phyloP scores from a whole-genome alignment of 495 filamentous ascomycete genomes.

The Cudoniella acicularis region DNA sequence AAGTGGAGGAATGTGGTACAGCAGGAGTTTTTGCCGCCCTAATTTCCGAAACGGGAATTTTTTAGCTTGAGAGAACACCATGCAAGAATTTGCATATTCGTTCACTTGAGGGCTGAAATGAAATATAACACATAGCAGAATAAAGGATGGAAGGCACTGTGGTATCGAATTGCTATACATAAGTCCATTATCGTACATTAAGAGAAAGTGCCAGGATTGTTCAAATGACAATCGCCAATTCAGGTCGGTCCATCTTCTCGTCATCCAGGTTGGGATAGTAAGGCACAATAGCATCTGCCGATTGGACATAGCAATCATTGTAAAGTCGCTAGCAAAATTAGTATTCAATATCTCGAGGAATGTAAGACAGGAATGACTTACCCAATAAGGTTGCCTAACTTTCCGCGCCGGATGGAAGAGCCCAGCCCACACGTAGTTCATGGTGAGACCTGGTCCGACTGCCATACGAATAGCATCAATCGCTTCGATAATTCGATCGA shows the following conservation, averaged over 20 bases:
- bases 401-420: constrained; percentile 96
- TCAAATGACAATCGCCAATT: constrained; percentile 80
- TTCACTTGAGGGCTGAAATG: background rate
- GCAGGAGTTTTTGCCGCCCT: too few species aligned
- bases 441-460: constrained; percentile 81
- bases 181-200: background rate
- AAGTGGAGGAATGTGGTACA: background rate
- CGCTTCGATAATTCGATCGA: constrained; percentile 94
- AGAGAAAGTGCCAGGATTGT: background rate
- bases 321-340: constrained; percentile 57
- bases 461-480: constrained; percentile 96
- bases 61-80: background rate
- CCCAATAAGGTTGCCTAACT: constrained; percentile 88
- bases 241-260: constrained; percentile 67
- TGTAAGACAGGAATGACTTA: background rate
- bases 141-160: background rate
- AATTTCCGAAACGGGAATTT: too few species aligned
- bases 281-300: constrained; percentile 89
- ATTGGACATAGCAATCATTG: constrained; percentile 95
- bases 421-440: constrained; percentile 98
- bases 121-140: too few species aligned
- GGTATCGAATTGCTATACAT: background rate
- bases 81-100: background rate
- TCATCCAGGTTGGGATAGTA: constrained; percentile 86
- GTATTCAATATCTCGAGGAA: background rate